Base-by-base conservation (phyloP, 116 monocot species). In the Iris pallida region DNA sequence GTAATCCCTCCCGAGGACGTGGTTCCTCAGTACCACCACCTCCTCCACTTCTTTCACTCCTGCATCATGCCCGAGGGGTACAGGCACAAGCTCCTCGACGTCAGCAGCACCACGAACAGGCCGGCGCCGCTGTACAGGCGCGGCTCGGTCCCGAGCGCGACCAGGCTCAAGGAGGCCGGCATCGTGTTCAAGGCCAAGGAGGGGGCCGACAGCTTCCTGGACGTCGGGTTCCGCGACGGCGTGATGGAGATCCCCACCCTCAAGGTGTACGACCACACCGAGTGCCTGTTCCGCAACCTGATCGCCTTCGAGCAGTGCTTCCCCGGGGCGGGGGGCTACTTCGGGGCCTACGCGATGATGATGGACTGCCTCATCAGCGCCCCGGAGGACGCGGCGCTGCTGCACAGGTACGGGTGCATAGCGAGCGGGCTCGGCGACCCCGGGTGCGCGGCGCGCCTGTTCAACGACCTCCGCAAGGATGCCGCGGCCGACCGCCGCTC, bases 271-370 rank as follows among this genome's bases (percentile, higher is more conserved):
- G 46, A 64, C 56, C 12, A 10, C 20, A 64, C 63, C 10, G 18
- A 72, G 13, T 63, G 5, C 4, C n/a, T 18, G 18, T 13, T 72
- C 5, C 72, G 51, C 4, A 72, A 71, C 47, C 49, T 61, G n/a
- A 61, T 71, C 7, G 61, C 43, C 42, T 71, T 71, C 16, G 61
- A 71, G 54, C 63, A 63, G 14, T 12, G 61, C 0, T 54, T 63
- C 2, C 43, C 55, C 20, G 11, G 16, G 1, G 11, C 16, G 4
- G 13, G 54, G 5, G 54, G 16, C 42, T 14, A 63, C 4, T 16
- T 72, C 14, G 63, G 13, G 4, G 17, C 61, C 16, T 63, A 44
- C 16, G 17, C 8, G 4, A 52, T 43, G 12, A 53, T 73, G 12
- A 73, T 73, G 64, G 56, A 73, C 18, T 43, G 15, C 7, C 18